Conservation (phyloP, 768 basidiomycete genomes). For the Trichaptum fuscoviolaceum region DNA sequence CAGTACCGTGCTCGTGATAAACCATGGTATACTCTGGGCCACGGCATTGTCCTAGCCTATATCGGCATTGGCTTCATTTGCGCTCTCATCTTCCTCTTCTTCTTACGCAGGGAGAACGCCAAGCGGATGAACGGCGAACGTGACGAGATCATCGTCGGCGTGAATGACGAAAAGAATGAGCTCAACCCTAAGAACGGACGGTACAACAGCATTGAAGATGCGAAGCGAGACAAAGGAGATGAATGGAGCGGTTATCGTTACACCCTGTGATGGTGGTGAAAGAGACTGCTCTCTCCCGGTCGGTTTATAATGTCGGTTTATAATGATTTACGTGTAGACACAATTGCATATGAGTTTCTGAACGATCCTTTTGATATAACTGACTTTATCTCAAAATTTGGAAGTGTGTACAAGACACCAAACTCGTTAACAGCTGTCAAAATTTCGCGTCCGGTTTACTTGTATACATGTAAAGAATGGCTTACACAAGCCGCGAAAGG, state of each 20-base stretch:
- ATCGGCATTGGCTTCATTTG: conserved; percentile 57
- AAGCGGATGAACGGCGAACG: conserved; percentile 61
- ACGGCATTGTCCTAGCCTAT: conserved; percentile 68
- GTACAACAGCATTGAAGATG: conserved; percentile 54
- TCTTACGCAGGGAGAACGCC: conserved; percentile 57
- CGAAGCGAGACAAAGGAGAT: conserved; percentile 67
- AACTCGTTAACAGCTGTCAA: no score
- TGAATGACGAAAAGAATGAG: conserved; percentile 29
- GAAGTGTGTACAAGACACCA: no score
- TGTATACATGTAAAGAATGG: no score
- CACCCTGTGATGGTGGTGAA: conserved; percentile 34
- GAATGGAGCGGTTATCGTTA: conserved; percentile 75
- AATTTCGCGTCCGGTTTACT: no score
- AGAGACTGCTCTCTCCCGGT: background rate
- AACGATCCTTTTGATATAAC: no score
- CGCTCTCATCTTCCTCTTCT: conserved; percentile 34
- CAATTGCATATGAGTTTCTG: no score
- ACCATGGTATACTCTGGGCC: conserved; percentile 62
- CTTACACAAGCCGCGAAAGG: no score
- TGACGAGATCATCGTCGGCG: conserved; percentile 59
- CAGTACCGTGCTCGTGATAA: conserved; percentile 60
- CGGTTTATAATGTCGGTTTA: no score
- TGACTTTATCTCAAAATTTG: no score
- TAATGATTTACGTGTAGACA: no score
- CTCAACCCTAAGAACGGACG: conserved; percentile 46